phyloP scores from a whole-genome alignment of 2,329 filamentous ascomycete species.

The Cadophora luteo-olivacea region DNA sequence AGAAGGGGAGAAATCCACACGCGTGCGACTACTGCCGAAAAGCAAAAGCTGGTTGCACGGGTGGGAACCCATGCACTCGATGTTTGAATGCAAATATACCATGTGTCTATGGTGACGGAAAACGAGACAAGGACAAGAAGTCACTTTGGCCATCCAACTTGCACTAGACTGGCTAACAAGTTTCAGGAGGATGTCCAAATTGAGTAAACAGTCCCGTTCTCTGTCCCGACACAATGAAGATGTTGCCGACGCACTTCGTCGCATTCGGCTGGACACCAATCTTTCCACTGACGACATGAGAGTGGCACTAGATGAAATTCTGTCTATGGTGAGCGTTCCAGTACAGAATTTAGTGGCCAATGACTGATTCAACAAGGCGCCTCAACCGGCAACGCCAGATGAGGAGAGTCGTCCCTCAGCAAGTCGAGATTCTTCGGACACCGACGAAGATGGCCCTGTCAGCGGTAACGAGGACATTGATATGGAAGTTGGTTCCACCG shows the following conservation, averaged over 20 bases:
- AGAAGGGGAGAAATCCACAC: constrained; percentile 39
- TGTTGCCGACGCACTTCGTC: constrained; percentile 32
- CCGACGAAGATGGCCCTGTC: constrained; percentile 15
- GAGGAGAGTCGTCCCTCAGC: constrained; percentile 7
- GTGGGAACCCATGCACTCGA: constrained; percentile 43
- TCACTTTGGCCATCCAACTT: constrained; percentile 19
- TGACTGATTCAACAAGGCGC: constrained; percentile 23
- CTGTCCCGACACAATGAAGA: constrained; percentile 33
- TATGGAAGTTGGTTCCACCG: constrained; percentile 39
- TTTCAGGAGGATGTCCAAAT: constrained; percentile 32
- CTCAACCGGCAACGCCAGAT: constrained; percentile 16
- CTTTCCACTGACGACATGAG: constrained; percentile 34
- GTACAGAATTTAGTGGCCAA: background rate
- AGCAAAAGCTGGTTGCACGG: constrained; percentile 48
- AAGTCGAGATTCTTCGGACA: constrained; percentile 19
- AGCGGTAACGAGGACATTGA: constrained; percentile 29
- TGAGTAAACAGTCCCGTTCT: constrained; percentile 31
- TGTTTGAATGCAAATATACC: constrained; percentile 38
- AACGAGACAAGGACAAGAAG: constrained; percentile 41
- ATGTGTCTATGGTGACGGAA: constrained; percentile 42
- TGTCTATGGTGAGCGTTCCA: constrained; percentile 33
- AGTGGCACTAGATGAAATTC: constrained; percentile 32
- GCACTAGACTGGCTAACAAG: constrained; percentile 15
- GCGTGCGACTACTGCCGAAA: constrained; percentile 47
- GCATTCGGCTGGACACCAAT: constrained; percentile 30